Evolutionary conservation across 139 green algal genomes (phyloP), one percentile per base, ranked within the genome.

Genomic region (Limnomonas spitsbergensis): DNA sequence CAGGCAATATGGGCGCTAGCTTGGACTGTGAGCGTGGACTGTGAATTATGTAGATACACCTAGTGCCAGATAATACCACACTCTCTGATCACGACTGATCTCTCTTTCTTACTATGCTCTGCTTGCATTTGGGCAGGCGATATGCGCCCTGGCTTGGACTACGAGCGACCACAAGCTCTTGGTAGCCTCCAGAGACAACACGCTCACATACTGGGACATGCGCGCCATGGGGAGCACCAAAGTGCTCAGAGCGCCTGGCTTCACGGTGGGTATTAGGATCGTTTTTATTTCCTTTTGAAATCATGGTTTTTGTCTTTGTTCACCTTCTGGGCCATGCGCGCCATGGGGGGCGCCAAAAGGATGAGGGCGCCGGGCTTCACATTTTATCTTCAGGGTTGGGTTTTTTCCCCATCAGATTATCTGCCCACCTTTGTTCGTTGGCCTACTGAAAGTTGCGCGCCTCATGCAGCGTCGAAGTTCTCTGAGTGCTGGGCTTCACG

Each of bases 161-260:
- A 24, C 3, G 27, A 82, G 42, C 66, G 75, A 84, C 35, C 54
- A 47, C 29, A 0, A 29, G 27, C 68, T 90, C 61, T 42, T 88
- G 20, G 61, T 80, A 0, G 81, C 77, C 2, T 76, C 74, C 2
- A 80, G 81, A 40, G 86, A 90, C 77, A 85, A 83, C 74, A 77
- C 39, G 7, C 0, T 90, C 1, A 67, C 76, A 20, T 38, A 87
- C 53, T 90, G 81, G 83, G 86, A 90, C 79, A 84, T 88, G 76
- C 73, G 86, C 4, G 74, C 53, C 1, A 61, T 76, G 0, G 27
- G 36, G 3, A 37, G 27, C 0, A 14, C 66, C 40, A 53, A 29
- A 40, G 37, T 29, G n/a, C 31, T 80, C 3, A 14, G 71, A 29
- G 78, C 81, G 29, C 74, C 78, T 2, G 37, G 31, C 27, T 87